These are phyloP conservation scores for Xylaria multiplex DNA, from an alignment of 2,329 filamentous ascomycete species.

Conservation along the genomic window DNA sequence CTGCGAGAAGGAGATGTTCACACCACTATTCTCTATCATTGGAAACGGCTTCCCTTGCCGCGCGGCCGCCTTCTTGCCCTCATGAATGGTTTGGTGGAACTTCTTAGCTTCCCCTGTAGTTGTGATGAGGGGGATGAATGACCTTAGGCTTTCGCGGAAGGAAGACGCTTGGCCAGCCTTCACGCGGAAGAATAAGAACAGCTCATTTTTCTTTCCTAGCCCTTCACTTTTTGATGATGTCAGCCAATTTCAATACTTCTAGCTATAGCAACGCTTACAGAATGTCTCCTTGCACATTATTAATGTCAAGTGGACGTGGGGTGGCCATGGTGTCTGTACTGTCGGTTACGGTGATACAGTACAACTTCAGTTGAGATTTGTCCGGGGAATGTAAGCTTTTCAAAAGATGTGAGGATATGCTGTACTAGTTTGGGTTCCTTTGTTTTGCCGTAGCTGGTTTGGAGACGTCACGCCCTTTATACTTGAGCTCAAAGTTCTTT, in stretches of 20 bases:
- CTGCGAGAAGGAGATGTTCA: slow-evolving; percentile 45
- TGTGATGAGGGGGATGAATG: slow-evolving; percentile 33
- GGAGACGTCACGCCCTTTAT: slow-evolving; percentile 6
- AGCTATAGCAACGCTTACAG: slow-evolving; percentile 16
- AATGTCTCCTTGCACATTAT: slow-evolving; percentile 38
- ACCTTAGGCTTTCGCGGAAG: slow-evolving; percentile 30
- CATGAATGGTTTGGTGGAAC: slow-evolving; percentile 28
- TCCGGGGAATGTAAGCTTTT: neutral
- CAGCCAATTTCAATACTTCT: neutral
- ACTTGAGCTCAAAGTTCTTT: neutral
- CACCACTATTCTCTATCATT: slow-evolving; percentile 34
- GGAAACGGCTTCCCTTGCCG: slow-evolving; percentile 19
- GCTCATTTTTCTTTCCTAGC: slow-evolving; percentile 36
- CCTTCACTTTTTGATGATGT: slow-evolving; percentile 29
- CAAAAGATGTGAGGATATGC: too few species aligned
- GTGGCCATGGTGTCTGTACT: slow-evolving; percentile 20
- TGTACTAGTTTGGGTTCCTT: neutral
- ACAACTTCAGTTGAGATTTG: neutral
- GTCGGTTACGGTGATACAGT: neutral
- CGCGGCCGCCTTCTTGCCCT: slow-evolving; percentile 29
- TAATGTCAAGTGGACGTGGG: slow-evolving; percentile 29
- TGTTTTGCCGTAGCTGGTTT: neutral
- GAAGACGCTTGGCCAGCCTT: slow-evolving; percentile 13
- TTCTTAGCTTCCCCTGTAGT: slow-evolving; percentile 32
- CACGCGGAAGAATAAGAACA: slow-evolving; percentile 35